Base-by-base conservation (phyloP, 1,139 yeast species). In the Blastobotrys buckinghamii region DNA sequence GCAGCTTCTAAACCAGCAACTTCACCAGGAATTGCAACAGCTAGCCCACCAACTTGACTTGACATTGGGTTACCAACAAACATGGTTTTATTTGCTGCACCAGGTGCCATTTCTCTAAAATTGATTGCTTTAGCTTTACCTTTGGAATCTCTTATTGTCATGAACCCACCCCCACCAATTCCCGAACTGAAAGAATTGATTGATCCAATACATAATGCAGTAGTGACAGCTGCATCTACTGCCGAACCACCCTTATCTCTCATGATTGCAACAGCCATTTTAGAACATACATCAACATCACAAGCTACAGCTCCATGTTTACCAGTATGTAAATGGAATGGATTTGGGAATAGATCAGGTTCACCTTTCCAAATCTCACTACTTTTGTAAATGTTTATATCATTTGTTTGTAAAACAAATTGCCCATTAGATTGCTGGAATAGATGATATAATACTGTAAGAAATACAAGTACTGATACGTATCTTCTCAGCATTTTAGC, bases 161-260 rank as follows among this genome's bases (percentile, higher is more conserved):
- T 83, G 60, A 77, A 87, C 0, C 84, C 86, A 9, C 97, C 97
- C 3, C 97, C 98, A 1, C 98, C 98, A 44, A 90, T 80, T 0
- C 98, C 97, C 3, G 94, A 81, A 43, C 90, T 83, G 62, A 81
- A 89, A 53, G 89, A 81, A 62, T 87, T 86, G 38, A 87, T 69
- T 50, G 87, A 75, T 1, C 97, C 97, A 35, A 92, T 79, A 63
- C 98, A 92, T 26, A 92, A 71, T 0, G 95, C 88, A 17, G 87
- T 86, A 0, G 96, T 84, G 1, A 92, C 82, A 0, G 96, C 88
- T 0, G 97, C 95, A 63, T 92, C 97, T 0, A 95, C 96, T 0
- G 97, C 97, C 45, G 84, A 84, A 1, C 92, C 92, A 16, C 76
- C 76, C 41, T 58, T 60, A 34, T 68, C 59, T 17, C 27, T 33